Conservation (phyloP, 345 rosid genomes). For the Erodium maritimum region DNA sequence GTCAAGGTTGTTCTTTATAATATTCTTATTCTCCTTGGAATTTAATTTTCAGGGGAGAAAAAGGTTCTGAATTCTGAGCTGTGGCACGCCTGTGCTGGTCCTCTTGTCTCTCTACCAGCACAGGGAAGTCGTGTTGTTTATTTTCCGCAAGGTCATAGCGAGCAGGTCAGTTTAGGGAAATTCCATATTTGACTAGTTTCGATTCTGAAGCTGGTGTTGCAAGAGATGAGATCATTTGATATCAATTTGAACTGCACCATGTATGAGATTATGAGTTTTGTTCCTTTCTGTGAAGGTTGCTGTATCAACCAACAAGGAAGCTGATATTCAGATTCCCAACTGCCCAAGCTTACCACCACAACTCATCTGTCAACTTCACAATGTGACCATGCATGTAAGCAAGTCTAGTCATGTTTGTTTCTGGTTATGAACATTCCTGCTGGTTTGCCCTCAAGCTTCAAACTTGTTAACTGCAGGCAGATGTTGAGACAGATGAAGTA, state of each 20-base stretch:
- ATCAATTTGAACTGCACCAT: background rate
- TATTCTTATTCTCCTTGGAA: constrained; percentile 5
- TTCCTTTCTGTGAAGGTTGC: constrained; percentile 36
- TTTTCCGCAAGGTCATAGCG: constrained; percentile 98
- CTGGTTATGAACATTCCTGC: background rate
- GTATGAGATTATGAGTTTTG: background rate
- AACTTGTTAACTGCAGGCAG: constrained; percentile 59
- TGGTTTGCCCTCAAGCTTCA: background rate
- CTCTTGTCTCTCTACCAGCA: constrained; percentile 89
- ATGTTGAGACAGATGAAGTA: constrained; percentile 93
- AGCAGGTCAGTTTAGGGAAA: constrained; percentile 50
- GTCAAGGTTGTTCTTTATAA: background rate
- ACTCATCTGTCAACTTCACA: constrained; percentile 94
- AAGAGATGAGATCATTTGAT: background rate
- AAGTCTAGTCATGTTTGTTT: background rate
- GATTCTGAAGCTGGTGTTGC: background rate
- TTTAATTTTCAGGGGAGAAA: constrained; percentile 56
- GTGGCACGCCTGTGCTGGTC: constrained; percentile 99
- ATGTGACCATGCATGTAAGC: constrained; percentile 96
- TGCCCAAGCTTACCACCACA: constrained; percentile 94
- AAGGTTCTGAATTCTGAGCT: constrained; percentile 91
- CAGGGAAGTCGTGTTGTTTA: constrained; percentile 96
- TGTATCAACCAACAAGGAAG: constrained; percentile 89
- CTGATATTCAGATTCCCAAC: constrained; percentile 83
- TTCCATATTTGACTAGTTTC: background rate